Percentiles rank a stretch among this genome's conserved stretches.
These are phyloP conservation scores for Moricandia moricandioides DNA, from an alignment of 345 rosid genomes.

Conservation along the genomic window DNA sequence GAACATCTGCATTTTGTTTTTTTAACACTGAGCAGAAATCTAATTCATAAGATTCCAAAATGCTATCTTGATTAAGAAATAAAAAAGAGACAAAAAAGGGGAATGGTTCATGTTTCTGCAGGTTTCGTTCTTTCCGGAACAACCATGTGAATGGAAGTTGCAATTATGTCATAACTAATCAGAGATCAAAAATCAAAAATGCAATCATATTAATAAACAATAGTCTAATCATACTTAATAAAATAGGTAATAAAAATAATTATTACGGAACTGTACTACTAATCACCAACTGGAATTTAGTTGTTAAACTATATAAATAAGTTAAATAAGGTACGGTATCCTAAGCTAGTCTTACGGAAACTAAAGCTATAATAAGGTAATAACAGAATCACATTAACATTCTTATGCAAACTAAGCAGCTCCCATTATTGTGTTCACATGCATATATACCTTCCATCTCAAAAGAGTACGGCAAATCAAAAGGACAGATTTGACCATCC, in stretches of 20 bases:
- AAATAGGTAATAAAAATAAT: neutral
- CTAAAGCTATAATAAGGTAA: slow-evolving; percentile 11
- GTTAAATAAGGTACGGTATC: slow-evolving; percentile 30
- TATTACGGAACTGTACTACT: slow-evolving; percentile 31
- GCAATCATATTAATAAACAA: neutral
- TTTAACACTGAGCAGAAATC: slow-evolving; percentile 2
- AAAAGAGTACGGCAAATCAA: slow-evolving; percentile 30
- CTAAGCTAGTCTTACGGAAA: slow-evolving; percentile 35
- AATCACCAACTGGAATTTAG: slow-evolving; percentile 27
- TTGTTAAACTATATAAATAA: slow-evolving; percentile 21
- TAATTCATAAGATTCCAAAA: neutral
- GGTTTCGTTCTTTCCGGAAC: slow-evolving; percentile 20
- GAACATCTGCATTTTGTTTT: neutral
- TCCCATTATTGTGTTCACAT: slow-evolving; percentile 28
- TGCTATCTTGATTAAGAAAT: neutral
- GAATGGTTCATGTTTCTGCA: slow-evolving; percentile 19
- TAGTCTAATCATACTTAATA: neutral
- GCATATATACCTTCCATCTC: slow-evolving; percentile 32
- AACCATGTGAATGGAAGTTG: slow-evolving; percentile 24
- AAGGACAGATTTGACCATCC: neutral
- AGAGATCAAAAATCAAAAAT: slow-evolving; percentile 7
- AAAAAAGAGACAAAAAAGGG: neutral
- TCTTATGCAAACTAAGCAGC: slow-evolving; percentile 18
- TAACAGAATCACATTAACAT: neutral
- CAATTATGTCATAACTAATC: slow-evolving; percentile 9